A percentile compares a stretch with the other conserved stretches of the same genome.
Conservation (phyloP, 352 stramenopile genomes). For the Nothophytophthora sp. region DNA sequence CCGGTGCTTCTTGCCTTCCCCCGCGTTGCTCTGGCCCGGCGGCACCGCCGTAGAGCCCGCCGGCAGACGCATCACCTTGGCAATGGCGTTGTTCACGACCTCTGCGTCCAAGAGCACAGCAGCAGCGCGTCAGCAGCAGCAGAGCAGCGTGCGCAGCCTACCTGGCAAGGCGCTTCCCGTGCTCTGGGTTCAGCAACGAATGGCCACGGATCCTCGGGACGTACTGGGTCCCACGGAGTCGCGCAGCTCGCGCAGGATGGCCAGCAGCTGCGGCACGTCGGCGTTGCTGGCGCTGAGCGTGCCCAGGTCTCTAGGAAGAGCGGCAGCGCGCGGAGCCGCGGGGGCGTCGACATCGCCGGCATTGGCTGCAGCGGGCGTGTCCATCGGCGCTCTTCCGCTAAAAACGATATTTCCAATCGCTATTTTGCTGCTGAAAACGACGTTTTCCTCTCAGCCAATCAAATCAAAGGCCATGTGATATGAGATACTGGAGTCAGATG, state of each 20-base stretch:
- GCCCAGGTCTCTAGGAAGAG: constrained; percentile 20
- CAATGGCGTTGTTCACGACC: constrained; percentile 69
- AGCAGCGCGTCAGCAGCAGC: constrained; percentile 8
- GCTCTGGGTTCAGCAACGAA: constrained; percentile 3
- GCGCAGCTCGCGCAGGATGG: constrained; percentile 67
- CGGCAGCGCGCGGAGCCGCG: constrained; percentile 2
- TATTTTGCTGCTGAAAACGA: no score
- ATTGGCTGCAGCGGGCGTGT: no score
- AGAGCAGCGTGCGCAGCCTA: no score
- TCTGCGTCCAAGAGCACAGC: no score
- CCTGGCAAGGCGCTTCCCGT: no score
- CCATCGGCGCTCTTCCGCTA: no score
- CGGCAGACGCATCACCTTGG: constrained; percentile 52
- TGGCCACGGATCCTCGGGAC: constrained; percentile 12
- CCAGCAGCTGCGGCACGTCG: constrained; percentile 50
- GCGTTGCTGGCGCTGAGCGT: constrained; percentile 31
- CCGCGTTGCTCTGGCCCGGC: neutral
- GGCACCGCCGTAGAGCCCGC: no score
- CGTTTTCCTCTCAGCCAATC: constrained; percentile 19
- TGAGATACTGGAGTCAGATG: no score
- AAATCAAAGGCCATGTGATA: no score
- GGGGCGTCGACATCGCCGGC: constrained; percentile 4
- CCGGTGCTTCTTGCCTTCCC: constrained; percentile 12
- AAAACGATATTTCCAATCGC: no score
- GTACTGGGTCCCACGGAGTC: constrained; percentile 62